Evolutionary conservation across 2,329 filamentous ascomycete species (phyloP).

Genomic region (Pezizomycotina sp.): DNA sequence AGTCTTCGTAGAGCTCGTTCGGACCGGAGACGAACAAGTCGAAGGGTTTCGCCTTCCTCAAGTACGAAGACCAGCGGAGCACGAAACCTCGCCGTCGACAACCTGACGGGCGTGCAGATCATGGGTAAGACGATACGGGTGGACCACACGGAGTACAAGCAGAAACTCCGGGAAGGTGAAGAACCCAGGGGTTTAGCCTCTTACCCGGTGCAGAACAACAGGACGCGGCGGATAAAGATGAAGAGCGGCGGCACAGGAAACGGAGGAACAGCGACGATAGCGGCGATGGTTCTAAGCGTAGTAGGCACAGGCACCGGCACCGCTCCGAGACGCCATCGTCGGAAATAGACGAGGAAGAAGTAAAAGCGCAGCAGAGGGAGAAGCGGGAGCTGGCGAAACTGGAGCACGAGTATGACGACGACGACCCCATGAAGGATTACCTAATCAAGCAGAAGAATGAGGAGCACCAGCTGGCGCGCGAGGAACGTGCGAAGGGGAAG

Average conservation of each 20-base stretch:
- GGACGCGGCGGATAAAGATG: constrained; percentile 45
- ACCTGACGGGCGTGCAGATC: constrained; percentile 72
- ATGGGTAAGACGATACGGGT: constrained; percentile 67
- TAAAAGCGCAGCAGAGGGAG: constrained; percentile 38
- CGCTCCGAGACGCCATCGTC: constrained; percentile 26
- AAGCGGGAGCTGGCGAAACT: constrained; percentile 63
- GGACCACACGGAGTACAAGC: constrained; percentile 85
- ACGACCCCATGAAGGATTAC: constrained; percentile 93
- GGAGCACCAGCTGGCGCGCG: constrained; percentile 61
- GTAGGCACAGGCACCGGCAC: constrained; percentile 29
- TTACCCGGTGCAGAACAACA: constrained; percentile 43
- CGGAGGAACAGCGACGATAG: constrained; percentile 30
- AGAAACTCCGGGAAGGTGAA: constrained; percentile 52
- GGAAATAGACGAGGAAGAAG: constrained; percentile 33
- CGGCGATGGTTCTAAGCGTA: constrained; percentile 24
- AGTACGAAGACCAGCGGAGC: constrained; percentile 95
- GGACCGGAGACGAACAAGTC: constrained; percentile 95
- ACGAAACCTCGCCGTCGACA: constrained; percentile 93
- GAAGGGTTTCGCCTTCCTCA: constrained; percentile 86
- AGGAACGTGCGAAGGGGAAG: constrained; percentile 37
- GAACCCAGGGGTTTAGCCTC: constrained; percentile 30
- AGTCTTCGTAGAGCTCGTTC: constrained; percentile 75
- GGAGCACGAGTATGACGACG: constrained; percentile 70
- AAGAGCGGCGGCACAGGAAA: constrained; percentile 36
- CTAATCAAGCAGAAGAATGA: constrained; percentile 81